A percentile compares a stretch with the other conserved stretches of the same genome.
Conservation (phyloP, 1,139 yeast genomes). For the Yamadazyma pseudoaaseri region DNA sequence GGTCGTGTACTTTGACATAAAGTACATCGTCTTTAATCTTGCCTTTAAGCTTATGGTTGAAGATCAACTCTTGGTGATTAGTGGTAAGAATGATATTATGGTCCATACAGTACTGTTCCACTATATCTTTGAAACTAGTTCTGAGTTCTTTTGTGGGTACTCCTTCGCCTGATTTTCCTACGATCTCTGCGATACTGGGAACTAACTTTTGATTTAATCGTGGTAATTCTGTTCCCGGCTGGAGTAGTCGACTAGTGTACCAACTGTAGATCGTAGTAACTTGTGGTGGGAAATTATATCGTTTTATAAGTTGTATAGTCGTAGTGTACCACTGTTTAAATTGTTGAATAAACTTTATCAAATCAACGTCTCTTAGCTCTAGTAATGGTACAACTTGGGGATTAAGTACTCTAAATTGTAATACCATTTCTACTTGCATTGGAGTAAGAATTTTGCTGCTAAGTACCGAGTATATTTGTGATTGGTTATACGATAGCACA, state of each 20-base stretch:
- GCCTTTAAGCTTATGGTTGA: conserved; percentile 12
- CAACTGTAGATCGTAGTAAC: conserved; percentile 3
- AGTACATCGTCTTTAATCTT: conserved; percentile 36
- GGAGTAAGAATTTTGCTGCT: background rate
- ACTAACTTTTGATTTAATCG: background rate
- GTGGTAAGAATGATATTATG: conserved; percentile 25
- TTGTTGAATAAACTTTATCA: conserved; percentile 7
- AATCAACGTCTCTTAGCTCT: background rate
- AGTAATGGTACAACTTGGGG: conserved; percentile 19
- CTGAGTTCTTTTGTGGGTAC: conserved; percentile 29
- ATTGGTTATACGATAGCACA: background rate
- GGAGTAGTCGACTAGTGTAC: conserved; percentile 5
- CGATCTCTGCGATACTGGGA: conserved; percentile 1
- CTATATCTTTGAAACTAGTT: conserved; percentile 40
- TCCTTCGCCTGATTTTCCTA: conserved; percentile 18
- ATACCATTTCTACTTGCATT: conserved; percentile 10
- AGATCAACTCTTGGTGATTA: conserved; percentile 7
- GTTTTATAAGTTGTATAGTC: conserved; percentile 1
- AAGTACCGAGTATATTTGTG: background rate
- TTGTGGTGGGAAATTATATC: conserved; percentile 1
- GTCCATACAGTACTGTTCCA: conserved; percentile 27
- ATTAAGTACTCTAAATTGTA: conserved; percentile 34
- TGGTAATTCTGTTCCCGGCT: conserved; percentile 3
- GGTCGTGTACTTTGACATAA: conserved; percentile 2
- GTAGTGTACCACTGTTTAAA: conserved; percentile 15